These are phyloP conservation scores for Kwoniella pini DNA, from an alignment of 768 basidiomycete species.

Conservation along the genomic window DNA sequence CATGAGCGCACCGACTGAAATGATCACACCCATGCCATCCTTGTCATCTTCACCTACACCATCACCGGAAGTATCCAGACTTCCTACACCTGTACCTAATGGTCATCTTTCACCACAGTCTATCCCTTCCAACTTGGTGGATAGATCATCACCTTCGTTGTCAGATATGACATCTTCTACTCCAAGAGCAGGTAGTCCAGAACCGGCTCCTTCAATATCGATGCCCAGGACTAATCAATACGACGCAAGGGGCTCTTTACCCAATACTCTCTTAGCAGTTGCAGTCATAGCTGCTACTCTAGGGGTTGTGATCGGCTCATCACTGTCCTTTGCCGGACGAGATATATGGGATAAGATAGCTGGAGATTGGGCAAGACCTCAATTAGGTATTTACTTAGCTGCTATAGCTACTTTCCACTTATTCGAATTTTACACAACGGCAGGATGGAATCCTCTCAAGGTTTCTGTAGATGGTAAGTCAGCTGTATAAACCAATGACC, in stretches of 20 bases:
- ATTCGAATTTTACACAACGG: slow-evolving; percentile 91
- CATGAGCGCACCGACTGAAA: neutral
- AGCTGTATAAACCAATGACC: neutral
- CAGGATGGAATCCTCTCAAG: slow-evolving; percentile 91
- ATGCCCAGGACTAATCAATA: slow-evolving; percentile 42
- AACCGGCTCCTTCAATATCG: neutral
- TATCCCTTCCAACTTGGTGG: neutral
- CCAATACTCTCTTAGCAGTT: slow-evolving; percentile 83
- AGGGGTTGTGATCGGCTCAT: slow-evolving; percentile 69
- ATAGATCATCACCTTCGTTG: neutral
- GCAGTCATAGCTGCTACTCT: slow-evolving; percentile 81
- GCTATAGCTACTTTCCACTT: slow-evolving; percentile 88
- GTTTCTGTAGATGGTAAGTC: slow-evolving; percentile 87
- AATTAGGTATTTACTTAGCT: slow-evolving; percentile 78
- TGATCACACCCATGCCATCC: slow-evolving; percentile 10
- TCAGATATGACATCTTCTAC: slow-evolving; percentile 11
- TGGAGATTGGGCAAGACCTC: slow-evolving; percentile 68
- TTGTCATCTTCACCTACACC: slow-evolving; percentile 16
- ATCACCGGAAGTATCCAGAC: slow-evolving; percentile 16
- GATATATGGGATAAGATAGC: slow-evolving; percentile 16
- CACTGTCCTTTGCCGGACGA: slow-evolving; percentile 56
- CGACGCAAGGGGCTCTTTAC: slow-evolving; percentile 63
- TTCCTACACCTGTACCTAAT: slow-evolving; percentile 15
- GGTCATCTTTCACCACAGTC: neutral
- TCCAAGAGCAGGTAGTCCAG: slow-evolving; percentile 4